Evolutionary conservation across 1,284 basidiomycete species (phyloP), one percentile per base, ranked within the genome.

Genomic region (Laetiporus sulphureus): DNA sequence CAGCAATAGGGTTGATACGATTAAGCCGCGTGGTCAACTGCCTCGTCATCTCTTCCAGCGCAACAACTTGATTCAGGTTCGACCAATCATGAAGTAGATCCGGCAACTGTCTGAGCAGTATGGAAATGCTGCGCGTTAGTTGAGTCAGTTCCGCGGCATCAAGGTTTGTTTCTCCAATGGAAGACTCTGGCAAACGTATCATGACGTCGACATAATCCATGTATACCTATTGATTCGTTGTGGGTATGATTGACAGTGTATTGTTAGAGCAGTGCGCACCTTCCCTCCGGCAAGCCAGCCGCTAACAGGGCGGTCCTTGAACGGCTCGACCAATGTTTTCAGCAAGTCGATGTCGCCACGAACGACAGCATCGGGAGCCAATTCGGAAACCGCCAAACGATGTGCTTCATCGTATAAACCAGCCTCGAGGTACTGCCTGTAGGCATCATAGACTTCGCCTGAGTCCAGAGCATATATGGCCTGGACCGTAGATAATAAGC

Each of bases 301-400:
- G 22, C 77, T 75, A 2, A 92, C 76, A 12, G 71, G 62, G 27
- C 74, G 75, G 11, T 72, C 73, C 22, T 71, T 71, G 51, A 98
- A 82, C 2, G 73, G 72, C 34, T 67, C 67, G 52, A 98, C 89
- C 10, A 98, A 60, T n/a, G 72, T 71, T 25, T 69, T 69, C n/a
- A 98, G 66, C 6, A 95, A 66, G 2, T 71, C 73, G 6, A 83
- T 62, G 61, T 98, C 94, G 37, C 82, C 76, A 7, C 89, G 74
- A 33, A 97, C 72, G 40, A 97, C 71, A 0, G 87, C 90, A 54
- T 98, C 95, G 1, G 92, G 90, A 6, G 90, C 91, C n/a, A 99
- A 75, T 49, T 92, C 81, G 5, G 71, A 64, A 22, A 92, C 72
- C 1, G 89, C 89, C 18, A 96, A 69, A 31, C 81, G 77, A 59